Evolutionary conservation across 345 rosid species (phyloP).

Genomic region (Laguncularia racemosa): DNA sequence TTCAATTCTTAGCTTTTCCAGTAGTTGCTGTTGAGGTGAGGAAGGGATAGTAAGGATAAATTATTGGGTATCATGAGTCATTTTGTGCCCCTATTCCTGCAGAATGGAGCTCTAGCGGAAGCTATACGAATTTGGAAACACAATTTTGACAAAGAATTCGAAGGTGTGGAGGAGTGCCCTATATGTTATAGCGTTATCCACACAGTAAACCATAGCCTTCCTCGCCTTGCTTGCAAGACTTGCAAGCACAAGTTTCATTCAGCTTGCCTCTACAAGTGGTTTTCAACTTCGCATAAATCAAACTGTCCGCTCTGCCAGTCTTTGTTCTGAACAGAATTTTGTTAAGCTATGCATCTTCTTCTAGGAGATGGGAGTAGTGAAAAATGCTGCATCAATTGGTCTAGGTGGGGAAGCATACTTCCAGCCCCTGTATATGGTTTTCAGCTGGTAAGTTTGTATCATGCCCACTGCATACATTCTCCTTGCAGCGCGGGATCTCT

Average conservation of each 20-base stretch:
- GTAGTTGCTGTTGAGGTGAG: no score
- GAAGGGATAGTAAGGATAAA: no score
- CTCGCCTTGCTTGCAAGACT: constrained; percentile 87
- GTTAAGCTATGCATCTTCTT: no score
- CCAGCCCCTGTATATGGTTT: no score
- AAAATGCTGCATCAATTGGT: no score
- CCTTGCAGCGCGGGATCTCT: no score
- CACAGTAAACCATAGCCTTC: constrained; percentile 78
- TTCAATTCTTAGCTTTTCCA: no score
- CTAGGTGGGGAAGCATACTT: no score
- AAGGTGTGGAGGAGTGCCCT: constrained; percentile 98
- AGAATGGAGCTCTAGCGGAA: constrained; percentile 97
- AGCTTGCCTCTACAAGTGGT: constrained; percentile 94
- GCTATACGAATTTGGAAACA: constrained; percentile 88
- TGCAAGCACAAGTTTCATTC: constrained; percentile 96
- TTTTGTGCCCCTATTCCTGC: constrained; percentile 8
- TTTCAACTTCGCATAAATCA: constrained; percentile 82
- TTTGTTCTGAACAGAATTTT: constrained; percentile 41
- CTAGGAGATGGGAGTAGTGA: no score
- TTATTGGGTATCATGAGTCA: no score
- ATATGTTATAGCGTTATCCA: constrained; percentile 98
- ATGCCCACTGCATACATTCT: no score
- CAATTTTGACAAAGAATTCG: constrained; percentile 91
- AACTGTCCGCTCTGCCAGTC: constrained; percentile 95
- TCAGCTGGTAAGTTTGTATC: no score